These are phyloP conservation scores for Diutina rugosa DNA, from an alignment of 1,139 yeast species.

Conservation along the genomic window DNA sequence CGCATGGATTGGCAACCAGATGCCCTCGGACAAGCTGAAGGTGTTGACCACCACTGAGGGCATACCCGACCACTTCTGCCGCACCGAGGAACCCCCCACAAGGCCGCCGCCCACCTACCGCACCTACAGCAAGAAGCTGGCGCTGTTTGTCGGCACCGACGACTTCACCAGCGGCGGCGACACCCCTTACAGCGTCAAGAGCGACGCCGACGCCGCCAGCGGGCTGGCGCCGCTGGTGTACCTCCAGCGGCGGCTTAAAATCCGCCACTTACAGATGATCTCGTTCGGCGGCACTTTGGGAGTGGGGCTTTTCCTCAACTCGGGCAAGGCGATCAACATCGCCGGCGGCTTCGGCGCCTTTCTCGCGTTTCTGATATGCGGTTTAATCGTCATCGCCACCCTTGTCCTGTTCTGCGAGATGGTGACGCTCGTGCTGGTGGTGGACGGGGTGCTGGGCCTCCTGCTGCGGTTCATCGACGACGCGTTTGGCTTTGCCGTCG, in stretches of 20 bases:
- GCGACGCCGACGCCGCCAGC: not conserved
- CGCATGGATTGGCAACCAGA: not conserved
- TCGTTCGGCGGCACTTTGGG: conserved; percentile 79
- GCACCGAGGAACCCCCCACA: not conserved
- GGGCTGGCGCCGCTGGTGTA: not conserved
- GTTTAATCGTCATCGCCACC: conserved; percentile 54
- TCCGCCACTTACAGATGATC: conserved; percentile 69
- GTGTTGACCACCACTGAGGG: not conserved
- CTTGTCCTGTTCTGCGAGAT: conserved; percentile 75
- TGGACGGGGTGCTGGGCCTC: conserved; percentile 68
- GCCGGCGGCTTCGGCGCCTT: conserved; percentile 80
- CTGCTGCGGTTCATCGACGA: conserved; percentile 75
- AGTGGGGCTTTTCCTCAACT: conserved; percentile 63
- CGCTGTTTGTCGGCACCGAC: not conserved
- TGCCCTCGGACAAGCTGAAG: not conserved
- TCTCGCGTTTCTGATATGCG: conserved; percentile 57
- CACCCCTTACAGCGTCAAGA: not conserved
- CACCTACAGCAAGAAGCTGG: not conserved
- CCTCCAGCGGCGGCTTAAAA: conserved; percentile 43
- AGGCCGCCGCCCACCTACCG: not conserved
- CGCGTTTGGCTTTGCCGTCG: conserved; percentile 75
- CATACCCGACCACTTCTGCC: not conserved
- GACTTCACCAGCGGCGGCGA: not conserved
- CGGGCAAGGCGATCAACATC: conserved; percentile 67
- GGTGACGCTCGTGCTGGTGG: conserved; percentile 72